phyloP scores from a whole-genome alignment of 768 basidiomycete species.

The Mycena vitilis region DNA sequence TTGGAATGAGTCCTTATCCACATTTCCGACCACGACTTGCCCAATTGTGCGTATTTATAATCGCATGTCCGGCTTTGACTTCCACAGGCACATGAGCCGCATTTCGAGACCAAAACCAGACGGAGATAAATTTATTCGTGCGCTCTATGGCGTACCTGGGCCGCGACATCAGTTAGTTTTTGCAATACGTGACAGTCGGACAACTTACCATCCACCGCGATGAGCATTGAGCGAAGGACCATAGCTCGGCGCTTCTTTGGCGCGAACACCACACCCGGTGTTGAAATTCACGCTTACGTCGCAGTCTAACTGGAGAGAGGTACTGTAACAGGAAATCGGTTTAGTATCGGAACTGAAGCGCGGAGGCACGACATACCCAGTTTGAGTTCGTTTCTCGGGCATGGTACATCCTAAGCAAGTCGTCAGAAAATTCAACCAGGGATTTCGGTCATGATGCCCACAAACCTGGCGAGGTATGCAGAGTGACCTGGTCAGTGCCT shows the following conservation, averaged over 20 bases:
- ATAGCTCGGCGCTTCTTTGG: slow-evolving; percentile 55
- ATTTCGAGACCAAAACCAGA: slow-evolving; percentile 80
- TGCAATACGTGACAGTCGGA: neutral
- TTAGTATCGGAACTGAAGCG: neutral
- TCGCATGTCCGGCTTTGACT: slow-evolving; percentile 51
- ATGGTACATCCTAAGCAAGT: slow-evolving; percentile 55
- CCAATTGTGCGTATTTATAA: slow-evolving; percentile 63
- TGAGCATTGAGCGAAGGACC: slow-evolving; percentile 68
- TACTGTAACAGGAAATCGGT: slow-evolving; percentile 35
- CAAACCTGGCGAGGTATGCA: slow-evolving; percentile 57
- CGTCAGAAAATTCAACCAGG: neutral
- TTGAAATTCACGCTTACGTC: slow-evolving; percentile 41
- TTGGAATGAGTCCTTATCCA: neutral
- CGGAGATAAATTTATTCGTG: slow-evolving; percentile 63
- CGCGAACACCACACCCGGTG: slow-evolving; percentile 60
- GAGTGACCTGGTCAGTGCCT: slow-evolving; percentile 53
- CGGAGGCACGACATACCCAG: slow-evolving; percentile 52
- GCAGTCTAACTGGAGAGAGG: slow-evolving; percentile 39
- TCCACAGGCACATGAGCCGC: slow-evolving; percentile 59
- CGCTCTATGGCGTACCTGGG: slow-evolving; percentile 71
- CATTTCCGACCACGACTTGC: slow-evolving; percentile 45
- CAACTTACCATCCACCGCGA: slow-evolving; percentile 68
- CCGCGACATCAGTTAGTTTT: neutral
- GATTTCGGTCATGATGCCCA: neutral
- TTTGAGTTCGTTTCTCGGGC: slow-evolving; percentile 53